phyloP scores from a whole-genome alignment of 2,329 filamentous ascomycete species.

The Aspergillus nomiae region DNA sequence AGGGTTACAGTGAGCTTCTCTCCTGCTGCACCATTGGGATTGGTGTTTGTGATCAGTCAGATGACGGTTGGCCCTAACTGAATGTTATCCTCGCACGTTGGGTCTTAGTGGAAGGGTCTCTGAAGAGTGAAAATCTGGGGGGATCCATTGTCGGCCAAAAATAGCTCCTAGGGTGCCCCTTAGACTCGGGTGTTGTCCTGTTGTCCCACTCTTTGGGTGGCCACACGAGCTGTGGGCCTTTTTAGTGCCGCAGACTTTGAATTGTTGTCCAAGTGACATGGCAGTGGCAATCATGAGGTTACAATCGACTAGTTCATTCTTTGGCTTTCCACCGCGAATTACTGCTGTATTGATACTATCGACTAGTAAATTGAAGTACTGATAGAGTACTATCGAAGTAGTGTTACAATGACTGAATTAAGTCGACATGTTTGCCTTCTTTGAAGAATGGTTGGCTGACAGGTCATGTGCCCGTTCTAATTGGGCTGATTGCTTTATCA shows the following conservation, averaged over 20 bases:
- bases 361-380: neutral
- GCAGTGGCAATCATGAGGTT: slow-evolving; percentile 4
- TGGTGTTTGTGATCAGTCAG: neutral
- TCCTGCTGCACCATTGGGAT: neutral
- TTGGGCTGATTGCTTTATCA: neutral
- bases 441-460: neutral
- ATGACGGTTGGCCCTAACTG: neutral
- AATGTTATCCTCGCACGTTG: neutral
- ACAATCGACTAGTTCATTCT: neutral
- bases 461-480: neutral
- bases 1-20: neutral
- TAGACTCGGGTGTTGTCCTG: neutral
- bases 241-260: neutral
- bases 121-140: slow-evolving; percentile 9
- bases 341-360: neutral
- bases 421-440: too few species aligned
- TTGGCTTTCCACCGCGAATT: neutral
- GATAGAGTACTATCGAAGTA: too few species aligned
- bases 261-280: slow-evolving; percentile 1
- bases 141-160: slow-evolving; percentile 7
- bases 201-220: neutral
- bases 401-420: too few species aligned
- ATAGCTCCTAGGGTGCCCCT: slow-evolving; percentile 1
- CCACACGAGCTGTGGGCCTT: neutral
- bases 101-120: neutral